phyloP scores from a whole-genome alignment of 176 grass and related monocot species.

The Bromus sterilis region DNA sequence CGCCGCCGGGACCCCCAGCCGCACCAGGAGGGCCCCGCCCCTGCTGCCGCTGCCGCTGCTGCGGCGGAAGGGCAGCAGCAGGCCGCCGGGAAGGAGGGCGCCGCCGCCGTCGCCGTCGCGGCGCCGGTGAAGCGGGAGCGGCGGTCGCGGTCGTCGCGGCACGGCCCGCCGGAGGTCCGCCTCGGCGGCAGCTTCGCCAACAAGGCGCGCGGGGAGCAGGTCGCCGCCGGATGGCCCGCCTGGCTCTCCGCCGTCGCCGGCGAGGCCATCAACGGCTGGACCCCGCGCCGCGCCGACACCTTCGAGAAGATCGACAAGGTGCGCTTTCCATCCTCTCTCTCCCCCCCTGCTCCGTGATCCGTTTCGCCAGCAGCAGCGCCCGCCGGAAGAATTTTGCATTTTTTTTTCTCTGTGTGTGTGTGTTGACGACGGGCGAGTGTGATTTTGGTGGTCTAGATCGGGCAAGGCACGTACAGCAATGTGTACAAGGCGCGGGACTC shows the following conservation, averaged over 20 bases:
- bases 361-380: not conserved
- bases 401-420: not conserved
- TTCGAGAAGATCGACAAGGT: conserved; percentile 98
- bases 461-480: conserved; percentile 88
- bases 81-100: conserved; percentile 18
- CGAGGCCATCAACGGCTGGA: conserved; percentile 71
- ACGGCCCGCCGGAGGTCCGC: conserved; percentile 20
- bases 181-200: conserved; percentile 60
- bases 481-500: conserved; percentile 86
- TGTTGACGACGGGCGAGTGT: not conserved
- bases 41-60: not conserved
- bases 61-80: not conserved
- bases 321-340: not conserved
- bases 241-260: conserved; percentile 88
- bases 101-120: not conserved
- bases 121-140: conserved; percentile 37
- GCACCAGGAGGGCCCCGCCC: conserved; percentile 2
- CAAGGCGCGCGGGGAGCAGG: conserved; percentile 75
- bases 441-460: conserved; percentile 26
- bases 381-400: not conserved
- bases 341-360: conserved; percentile 23
- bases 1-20: conserved; percentile 8
- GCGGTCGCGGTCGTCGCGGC: conserved; percentile 38
- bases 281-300: conserved; percentile 66
- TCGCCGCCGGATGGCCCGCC: conserved; percentile 74